Percentiles rank a stretch among this genome's conserved stretches.
Evolutionary conservation across 202 grass and related monocot species (phyloP).

Genomic region (Dendrocalamus latiflorus): DNA sequence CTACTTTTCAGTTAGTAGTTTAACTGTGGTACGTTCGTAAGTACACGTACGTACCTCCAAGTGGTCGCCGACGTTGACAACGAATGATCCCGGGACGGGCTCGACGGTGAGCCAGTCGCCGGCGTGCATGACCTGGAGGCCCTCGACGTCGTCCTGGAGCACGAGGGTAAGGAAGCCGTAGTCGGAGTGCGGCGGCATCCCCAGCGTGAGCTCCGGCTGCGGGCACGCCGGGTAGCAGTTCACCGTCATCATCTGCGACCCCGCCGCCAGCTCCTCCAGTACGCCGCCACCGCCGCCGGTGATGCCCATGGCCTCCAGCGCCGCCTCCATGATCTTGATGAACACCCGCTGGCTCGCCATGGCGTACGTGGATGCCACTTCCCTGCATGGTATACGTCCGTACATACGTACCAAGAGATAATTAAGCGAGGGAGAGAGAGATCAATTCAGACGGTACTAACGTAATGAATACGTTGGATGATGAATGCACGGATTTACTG

Average conservation of each 20-base stretch:
- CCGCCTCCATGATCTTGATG: conserved; percentile 48
- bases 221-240: conserved; percentile 88
- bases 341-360: conserved; percentile 34
- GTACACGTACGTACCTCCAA: conserved; percentile 48
- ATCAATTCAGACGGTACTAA: no score
- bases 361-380: conserved; percentile 37
- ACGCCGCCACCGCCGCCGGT: not conserved
- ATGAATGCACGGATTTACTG: no score
- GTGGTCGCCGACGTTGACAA: conserved; percentile 90
- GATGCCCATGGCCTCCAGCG: conserved; percentile 34
- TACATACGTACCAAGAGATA: no score
- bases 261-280: no score
- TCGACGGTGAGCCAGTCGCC: conserved; percentile 67
- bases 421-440: no score
- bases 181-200: conserved; percentile 90
- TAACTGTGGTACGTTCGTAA: not conserved
- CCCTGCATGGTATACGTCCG: no score
- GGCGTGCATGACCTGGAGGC: no score
- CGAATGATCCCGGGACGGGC: conserved; percentile 49
- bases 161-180: conserved; percentile 71
- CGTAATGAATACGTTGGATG: no score
- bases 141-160: conserved; percentile 70
- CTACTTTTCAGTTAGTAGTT: no score
- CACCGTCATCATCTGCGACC: conserved; percentile 59
- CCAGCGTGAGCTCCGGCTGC: conserved; percentile 69